Base-by-base conservation (phyloP, 345 rosid genomes). In the Litchi chinensis region DNA sequence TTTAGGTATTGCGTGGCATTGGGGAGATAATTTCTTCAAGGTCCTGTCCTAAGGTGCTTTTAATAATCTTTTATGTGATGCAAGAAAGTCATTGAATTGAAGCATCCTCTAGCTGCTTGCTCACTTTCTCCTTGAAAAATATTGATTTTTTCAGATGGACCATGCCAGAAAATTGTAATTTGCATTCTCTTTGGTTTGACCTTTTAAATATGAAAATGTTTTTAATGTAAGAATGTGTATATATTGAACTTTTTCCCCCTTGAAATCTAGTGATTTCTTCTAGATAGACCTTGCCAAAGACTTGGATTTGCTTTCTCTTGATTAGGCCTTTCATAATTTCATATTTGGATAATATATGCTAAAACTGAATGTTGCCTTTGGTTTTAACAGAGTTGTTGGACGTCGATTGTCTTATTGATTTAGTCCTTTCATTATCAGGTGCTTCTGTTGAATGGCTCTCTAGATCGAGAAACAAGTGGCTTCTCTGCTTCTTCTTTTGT, bases 11-110 rank as follows among this genome's bases (percentile, higher is more conserved):
- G 82, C 95, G 90, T 80, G 95, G 97, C 79, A 84, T 92, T 79
- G 98, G 98, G 63, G 98, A 95, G 90, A 88, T 85, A 37, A 90
- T 95, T 73, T 84, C 98, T 80, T 89, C 93, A 44, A 91, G 90
- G 86, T 79, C 88, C 75, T 93, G 97, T 84, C 93, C 89, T 28
- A 95, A 95, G 98, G 97, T 93, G 82, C 43, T 22, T 44, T n/a
- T 74, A 72, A 7, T 39, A 8, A 46, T 16, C 57, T 9, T 59
- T 50, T 41, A 57, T 39, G 19, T 57, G n/a, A 59, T 79, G 26
- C 70, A 62, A 41, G 62, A 52, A 52, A 50, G 32, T 50, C 32
- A 52, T 50, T 26, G 3, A 22, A 59, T 70, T 48, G 26, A 69
- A 70, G 39, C 7, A 12, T 52, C 24, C 22, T 71, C 13, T 26